These are phyloP conservation scores for Coemansia pectinata DNA, from an alignment of 192 early-diverging fungal species.

Conservation along the genomic window DNA sequence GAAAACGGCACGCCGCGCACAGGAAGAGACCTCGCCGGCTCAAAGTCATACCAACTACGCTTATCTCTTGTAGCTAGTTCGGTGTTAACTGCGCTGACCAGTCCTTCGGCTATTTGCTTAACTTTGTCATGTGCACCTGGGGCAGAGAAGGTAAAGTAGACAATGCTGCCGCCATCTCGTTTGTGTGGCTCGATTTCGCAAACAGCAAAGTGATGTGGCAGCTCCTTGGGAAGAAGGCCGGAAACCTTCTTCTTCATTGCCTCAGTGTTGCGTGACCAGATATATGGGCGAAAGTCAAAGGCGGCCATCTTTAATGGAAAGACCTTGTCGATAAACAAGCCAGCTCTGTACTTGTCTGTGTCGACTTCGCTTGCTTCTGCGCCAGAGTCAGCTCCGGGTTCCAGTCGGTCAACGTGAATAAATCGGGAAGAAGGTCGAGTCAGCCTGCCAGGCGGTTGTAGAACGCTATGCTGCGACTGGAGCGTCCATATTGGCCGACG, in stretches of 20 bases:
- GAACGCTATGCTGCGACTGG: not conserved
- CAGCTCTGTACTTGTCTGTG: slow-evolving; percentile 35
- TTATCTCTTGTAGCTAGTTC: slow-evolving; percentile 59
- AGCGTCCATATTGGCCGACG: not conserved
- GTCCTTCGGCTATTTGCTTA: slow-evolving; percentile 9
- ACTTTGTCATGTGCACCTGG: slow-evolving; percentile 12
- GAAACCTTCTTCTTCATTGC: slow-evolving; percentile 32
- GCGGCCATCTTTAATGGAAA: slow-evolving; percentile 52
- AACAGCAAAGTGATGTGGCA: slow-evolving; percentile 38
- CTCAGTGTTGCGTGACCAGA: slow-evolving; percentile 36
- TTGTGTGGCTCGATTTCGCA: slow-evolving; percentile 35
- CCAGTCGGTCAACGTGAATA: slow-evolving; percentile 33
- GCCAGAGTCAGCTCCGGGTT: not conserved
- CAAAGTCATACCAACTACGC: slow-evolving; percentile 69
- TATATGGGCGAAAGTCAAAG: slow-evolving; percentile 50
- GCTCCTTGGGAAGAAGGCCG: slow-evolving; percentile 23
- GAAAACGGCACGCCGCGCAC: slow-evolving; percentile 71
- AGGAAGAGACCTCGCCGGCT: slow-evolving; percentile 62
- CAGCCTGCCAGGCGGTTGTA: not conserved
- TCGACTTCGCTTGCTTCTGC: not conserved
- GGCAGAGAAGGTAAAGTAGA: slow-evolving; percentile 41
- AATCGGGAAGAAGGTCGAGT: not conserved
- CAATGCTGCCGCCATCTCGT: slow-evolving; percentile 49
- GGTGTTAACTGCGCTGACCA: slow-evolving; percentile 31
- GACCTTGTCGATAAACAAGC: slow-evolving; percentile 51